These are phyloP conservation scores for Apiotrichum gamsii DNA, from an alignment of 1,284 basidiomycete species.

Conservation along the genomic window DNA sequence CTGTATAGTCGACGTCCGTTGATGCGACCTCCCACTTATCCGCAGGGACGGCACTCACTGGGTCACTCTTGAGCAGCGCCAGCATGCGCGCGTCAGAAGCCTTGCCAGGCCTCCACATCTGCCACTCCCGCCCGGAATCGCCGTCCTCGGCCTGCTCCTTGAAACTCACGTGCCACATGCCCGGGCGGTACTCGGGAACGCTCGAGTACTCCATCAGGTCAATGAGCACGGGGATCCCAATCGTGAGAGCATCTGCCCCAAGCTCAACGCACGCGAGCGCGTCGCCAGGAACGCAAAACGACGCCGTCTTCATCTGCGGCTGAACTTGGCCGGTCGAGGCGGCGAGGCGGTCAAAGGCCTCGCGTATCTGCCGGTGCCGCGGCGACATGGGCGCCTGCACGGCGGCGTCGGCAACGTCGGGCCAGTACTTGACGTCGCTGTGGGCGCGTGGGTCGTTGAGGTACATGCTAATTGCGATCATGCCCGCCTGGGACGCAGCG, in stretches of 20 bases:
- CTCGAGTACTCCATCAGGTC: constrained; percentile 11
- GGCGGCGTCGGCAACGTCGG: constrained; percentile 22
- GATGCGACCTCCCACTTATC: not conserved
- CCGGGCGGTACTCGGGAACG: constrained; percentile 13
- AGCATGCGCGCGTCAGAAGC: constrained; percentile 7
- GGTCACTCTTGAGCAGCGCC: constrained; percentile 5
- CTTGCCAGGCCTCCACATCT: constrained; percentile 12
- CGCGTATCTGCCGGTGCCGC: constrained; percentile 32
- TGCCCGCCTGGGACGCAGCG: constrained; percentile 36
- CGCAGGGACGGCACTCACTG: constrained; percentile 7
- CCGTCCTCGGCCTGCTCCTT: constrained; percentile 4
- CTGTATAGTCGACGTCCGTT: constrained; percentile 18
- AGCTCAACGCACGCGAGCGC: constrained; percentile 19
- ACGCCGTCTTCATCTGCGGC: constrained; percentile 34
- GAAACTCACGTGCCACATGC: constrained; percentile 12
- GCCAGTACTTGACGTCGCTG: constrained; percentile 15
- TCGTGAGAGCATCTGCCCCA: constrained; percentile 24
- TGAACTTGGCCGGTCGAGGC: constrained; percentile 23
- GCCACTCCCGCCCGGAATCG: constrained; percentile 4
- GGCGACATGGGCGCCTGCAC: constrained; percentile 20
- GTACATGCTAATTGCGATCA: constrained; percentile 37
- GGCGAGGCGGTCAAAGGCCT: constrained; percentile 24
- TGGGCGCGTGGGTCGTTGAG: constrained; percentile 27
- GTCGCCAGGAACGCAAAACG: constrained; percentile 17
- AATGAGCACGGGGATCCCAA: constrained; percentile 14